Percentiles rank a stretch among this genome's conserved stretches.
These are phyloP conservation scores for Trichosporon sp. DNA, from an alignment of 1,284 basidiomycete genomes.

Conservation along the genomic window DNA sequence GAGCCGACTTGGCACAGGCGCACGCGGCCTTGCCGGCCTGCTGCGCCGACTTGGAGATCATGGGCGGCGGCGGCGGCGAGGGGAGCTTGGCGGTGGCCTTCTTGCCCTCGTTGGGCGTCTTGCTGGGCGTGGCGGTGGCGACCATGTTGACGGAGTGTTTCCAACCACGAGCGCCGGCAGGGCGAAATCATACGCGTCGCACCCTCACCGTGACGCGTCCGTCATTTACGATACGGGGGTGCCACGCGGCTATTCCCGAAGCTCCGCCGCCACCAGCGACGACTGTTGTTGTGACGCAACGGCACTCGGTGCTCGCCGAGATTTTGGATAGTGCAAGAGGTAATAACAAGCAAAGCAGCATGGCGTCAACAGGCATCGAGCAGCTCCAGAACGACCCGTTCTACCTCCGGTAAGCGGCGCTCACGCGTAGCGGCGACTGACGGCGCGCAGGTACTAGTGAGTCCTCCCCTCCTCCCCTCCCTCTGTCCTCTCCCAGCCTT, in stretches of 20 bases:
- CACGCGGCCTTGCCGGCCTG: not conserved
- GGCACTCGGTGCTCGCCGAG: not conserved
- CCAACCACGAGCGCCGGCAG: not conserved
- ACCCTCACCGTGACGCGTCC: not conserved
- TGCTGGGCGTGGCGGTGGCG: not conserved
- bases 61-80: not conserved
- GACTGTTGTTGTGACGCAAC: slow-evolving; percentile 3
- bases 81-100: slow-evolving; percentile 12
- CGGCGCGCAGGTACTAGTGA: slow-evolving; percentile 70
- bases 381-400: slow-evolving; percentile 61
- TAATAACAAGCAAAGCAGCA: not conserved
- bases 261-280: slow-evolving; percentile 9
- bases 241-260: slow-evolving; percentile 10
- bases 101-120: slow-evolving; percentile 8
- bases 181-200: slow-evolving; percentile 11
- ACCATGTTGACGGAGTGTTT: not conserved
- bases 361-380: slow-evolving; percentile 1
- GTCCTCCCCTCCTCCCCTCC: slow-evolving; percentile 32
- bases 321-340: not conserved
- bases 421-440: slow-evolving; percentile 7
- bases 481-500: not conserved
- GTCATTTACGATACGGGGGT: not conserved
- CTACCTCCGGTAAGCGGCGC: slow-evolving; percentile 65
- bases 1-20: slow-evolving; percentile 4
- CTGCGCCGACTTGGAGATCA: not conserved